phyloP scores from a whole-genome alignment of 1,284 basidiomycete species.

The Melampsora larici-populina region DNA sequence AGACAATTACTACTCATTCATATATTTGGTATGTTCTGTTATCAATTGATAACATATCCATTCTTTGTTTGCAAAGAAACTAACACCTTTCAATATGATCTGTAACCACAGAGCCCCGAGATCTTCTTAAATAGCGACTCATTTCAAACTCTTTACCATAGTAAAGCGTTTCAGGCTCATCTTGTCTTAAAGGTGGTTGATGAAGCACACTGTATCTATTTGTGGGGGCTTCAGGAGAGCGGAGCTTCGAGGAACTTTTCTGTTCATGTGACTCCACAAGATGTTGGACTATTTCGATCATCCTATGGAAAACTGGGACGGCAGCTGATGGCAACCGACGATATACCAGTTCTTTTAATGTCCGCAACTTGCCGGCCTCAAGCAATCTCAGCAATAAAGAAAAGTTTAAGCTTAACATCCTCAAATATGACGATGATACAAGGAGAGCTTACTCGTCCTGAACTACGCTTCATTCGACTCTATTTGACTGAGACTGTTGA shows the following conservation, averaged over 20 bases:
- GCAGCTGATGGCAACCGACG: background rate
- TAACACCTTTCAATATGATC: background rate
- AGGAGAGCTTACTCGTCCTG: background rate
- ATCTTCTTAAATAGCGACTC: no score
- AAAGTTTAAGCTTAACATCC: background rate
- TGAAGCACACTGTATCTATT: no score
- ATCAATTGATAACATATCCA: no score
- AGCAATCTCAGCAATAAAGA: conserved; percentile 10
- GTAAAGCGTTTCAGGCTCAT: background rate
- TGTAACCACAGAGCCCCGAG: background rate
- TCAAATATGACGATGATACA: background rate
- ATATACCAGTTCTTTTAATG: no score
- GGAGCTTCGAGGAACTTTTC: no score
- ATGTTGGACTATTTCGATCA: background rate
- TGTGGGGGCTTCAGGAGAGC: no score
- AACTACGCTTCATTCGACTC: background rate
- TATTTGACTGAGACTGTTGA: background rate
- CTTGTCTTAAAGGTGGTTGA: background rate
- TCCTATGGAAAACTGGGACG: conserved; percentile 1
- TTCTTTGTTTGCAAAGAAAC: background rate
- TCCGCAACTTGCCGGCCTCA: conserved; percentile 1
- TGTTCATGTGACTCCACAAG: background rate
- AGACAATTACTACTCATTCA: background rate
- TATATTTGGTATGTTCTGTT: no score
- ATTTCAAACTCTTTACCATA: no score